Evolutionary conservation across 2,329 filamentous ascomycete species (phyloP).

Genomic region (Akanthomyces uredinophilus): DNA sequence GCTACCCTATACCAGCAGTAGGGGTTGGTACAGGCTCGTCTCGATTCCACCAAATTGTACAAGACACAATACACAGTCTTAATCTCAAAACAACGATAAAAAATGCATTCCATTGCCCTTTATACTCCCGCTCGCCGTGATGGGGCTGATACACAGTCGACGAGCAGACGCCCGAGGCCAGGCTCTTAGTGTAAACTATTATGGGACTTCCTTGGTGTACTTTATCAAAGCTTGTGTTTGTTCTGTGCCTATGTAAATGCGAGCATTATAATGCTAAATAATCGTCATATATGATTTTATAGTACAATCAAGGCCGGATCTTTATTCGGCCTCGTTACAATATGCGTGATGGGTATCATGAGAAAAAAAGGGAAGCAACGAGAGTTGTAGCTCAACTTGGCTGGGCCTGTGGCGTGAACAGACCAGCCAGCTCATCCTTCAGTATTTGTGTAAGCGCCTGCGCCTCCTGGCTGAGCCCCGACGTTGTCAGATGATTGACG

Average conservation of each 20-base stretch:
- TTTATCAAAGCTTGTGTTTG: background rate
- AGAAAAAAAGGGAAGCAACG: background rate
- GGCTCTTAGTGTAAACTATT: too few relatives aligned
- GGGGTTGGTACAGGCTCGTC: too few relatives aligned
- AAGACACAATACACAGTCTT: too few relatives aligned
- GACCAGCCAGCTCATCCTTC: conserved; percentile 30
- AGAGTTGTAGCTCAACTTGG: conserved; percentile 2
- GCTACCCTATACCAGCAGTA: too few relatives aligned
- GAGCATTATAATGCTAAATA: background rate
- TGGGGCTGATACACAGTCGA: too few relatives aligned
- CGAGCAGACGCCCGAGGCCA: too few relatives aligned
- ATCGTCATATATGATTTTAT: conserved; percentile 5
- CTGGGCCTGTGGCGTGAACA: conserved; percentile 23
- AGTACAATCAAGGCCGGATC: background rate
- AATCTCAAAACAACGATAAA: too few relatives aligned
- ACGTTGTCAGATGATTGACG: conserved; percentile 37
- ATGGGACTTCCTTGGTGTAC: background rate
- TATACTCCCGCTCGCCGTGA: too few relatives aligned
- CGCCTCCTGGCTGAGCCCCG: conserved; percentile 37
- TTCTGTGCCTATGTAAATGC: background rate
- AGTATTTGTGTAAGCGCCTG: conserved; percentile 34
- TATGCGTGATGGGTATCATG: conserved; percentile 7
- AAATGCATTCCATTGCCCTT: too few relatives aligned
- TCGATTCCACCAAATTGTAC: too few relatives aligned
- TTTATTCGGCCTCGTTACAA: background rate